phyloP scores from a whole-genome alignment of 2,329 filamentous ascomycete species.

The Pyrenochaeta sp. region DNA sequence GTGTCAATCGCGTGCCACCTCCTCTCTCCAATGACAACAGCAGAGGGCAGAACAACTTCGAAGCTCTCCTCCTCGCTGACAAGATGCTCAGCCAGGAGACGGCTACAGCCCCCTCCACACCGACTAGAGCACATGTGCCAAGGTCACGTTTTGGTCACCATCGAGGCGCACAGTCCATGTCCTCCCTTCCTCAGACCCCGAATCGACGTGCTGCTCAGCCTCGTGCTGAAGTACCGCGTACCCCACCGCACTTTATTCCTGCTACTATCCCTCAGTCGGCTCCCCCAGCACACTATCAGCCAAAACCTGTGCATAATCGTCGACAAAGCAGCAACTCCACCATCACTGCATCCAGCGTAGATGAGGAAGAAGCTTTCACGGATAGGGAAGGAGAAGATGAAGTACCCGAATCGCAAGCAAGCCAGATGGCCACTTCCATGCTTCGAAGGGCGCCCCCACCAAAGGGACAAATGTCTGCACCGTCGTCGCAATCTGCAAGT shows the following conservation, averaged over 20 bases:
- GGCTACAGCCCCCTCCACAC: slow-evolving; percentile 77
- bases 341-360: slow-evolving; percentile 52
- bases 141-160: slow-evolving; percentile 69
- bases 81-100: slow-evolving; percentile 82
- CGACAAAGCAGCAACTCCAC: slow-evolving; percentile 75
- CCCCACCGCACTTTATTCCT: slow-evolving; percentile 46
- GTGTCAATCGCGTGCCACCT: slow-evolving; percentile 40
- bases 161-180: slow-evolving; percentile 82
- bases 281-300: slow-evolving; percentile 52
- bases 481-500: slow-evolving; percentile 41
- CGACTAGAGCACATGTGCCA: slow-evolving; percentile 59
- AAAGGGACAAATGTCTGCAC: slow-evolving; percentile 39
- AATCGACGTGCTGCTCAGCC: slow-evolving; percentile 64
- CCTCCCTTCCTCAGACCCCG: slow-evolving; percentile 83
- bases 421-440: slow-evolving; percentile 78
- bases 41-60: slow-evolving; percentile 72
- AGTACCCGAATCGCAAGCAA: slow-evolving; percentile 77
- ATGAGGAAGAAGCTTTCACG: slow-evolving; percentile 60
- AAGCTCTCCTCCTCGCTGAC: slow-evolving; percentile 75
- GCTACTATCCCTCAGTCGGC: slow-evolving; percentile 47
- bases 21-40: slow-evolving; percentile 55
- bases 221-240: slow-evolving; percentile 65
- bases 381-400: slow-evolving; percentile 70
- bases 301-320: slow-evolving; percentile 48
- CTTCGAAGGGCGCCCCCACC: slow-evolving; percentile 65